Evolutionary conservation across 1,139 yeast genomes (phyloP).

Genomic region (Geotrichum siamense): DNA sequence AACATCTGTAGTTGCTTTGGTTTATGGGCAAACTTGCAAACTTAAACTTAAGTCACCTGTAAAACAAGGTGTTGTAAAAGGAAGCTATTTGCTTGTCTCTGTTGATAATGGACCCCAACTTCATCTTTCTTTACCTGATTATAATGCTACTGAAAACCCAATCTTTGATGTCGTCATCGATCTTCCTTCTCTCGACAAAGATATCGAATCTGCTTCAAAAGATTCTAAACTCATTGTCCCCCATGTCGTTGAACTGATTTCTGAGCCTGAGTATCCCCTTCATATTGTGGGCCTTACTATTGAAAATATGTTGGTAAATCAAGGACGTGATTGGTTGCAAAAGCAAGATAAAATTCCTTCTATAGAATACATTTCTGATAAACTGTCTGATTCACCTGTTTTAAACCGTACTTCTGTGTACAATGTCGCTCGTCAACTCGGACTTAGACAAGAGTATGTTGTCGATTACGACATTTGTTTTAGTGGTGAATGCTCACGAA

Average conservation of each 20-base stretch:
- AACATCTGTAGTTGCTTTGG: conserved; percentile 17
- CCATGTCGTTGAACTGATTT: conserved; percentile 16
- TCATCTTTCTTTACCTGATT: conserved; percentile 13
- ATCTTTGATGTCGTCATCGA: conserved; percentile 17
- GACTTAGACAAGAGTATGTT: conserved; percentile 12
- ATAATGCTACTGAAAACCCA: conserved; percentile 17
- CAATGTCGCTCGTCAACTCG: conserved; percentile 13
- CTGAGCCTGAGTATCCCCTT: conserved; percentile 15
- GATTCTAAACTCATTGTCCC: conserved; percentile 10
- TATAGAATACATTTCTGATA: conserved; percentile 17
- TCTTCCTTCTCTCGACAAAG: conserved; percentile 9
- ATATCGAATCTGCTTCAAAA: conserved; percentile 4
- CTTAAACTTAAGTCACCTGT: conserved; percentile 13
- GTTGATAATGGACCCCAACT: conserved; percentile 16
- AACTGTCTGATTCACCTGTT: conserved; percentile 1
- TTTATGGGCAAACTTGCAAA: conserved; percentile 18
- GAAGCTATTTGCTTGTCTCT: conserved; percentile 12
- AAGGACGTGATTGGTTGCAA: conserved; percentile 17
- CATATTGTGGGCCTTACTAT: conserved; percentile 13
- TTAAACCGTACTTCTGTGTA: conserved; percentile 14
- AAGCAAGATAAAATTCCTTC: conserved; percentile 15
- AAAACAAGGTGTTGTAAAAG: conserved; percentile 10
- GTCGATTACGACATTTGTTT: conserved; percentile 15
- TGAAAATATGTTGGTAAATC: conserved; percentile 14
- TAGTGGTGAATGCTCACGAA: conserved; percentile 11